Base-by-base conservation (phyloP, 495 filamentous ascomycete species). In the Neurospora hispaniola region DNA sequence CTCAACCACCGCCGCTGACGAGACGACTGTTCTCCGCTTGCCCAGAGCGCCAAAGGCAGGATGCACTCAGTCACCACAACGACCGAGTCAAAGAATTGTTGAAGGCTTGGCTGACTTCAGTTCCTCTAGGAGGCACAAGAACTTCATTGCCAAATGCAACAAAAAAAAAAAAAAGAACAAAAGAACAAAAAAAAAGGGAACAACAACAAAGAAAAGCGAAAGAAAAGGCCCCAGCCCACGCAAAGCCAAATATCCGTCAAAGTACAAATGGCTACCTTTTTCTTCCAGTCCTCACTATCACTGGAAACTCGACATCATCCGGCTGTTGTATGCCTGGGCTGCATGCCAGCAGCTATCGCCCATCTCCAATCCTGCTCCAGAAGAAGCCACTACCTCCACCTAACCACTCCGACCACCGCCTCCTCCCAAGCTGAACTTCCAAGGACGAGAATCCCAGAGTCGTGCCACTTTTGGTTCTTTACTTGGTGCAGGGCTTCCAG, bases 401-500 rank as follows among this genome's bases (percentile, higher is more conserved):
- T 3, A 14, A 16, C 27, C 54, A 31, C 14, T 62, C 54, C 27
- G 12, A 62, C 54, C 14, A 16, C 8, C 42, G 1, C 12, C 72
- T 44, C 59, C n/a, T 44, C 62, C 31, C 54, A 38, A 54, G 54
- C 27, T 38, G 31, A 23, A 72, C 69, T 5, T n/a, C n/a, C 9
- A 23, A 72, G 12, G 31, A 66, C 42, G 46, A 35, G 6, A 27
- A 44, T 62, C 11, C 43, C 54, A 42, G 42, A 18, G 23, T 40
- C 16, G 18, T n/a, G 10, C 27, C n/a, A 1, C 11, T 31, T 18
- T 43, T 12, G 14, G 71, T 43, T 18, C n/a, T 40, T 68, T 72
- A 78, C 74, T 78, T 76, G 70, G 77, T 82, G 78, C 86, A 88
- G 23, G 78, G 69, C 75, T 80, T 79, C 86, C 86, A 88, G 71